A percentile compares a stretch with the other conserved stretches of the same genome.
Evolutionary conservation across 768 basidiomycete species (phyloP).

Genomic region (Naematelia aurantialba): DNA sequence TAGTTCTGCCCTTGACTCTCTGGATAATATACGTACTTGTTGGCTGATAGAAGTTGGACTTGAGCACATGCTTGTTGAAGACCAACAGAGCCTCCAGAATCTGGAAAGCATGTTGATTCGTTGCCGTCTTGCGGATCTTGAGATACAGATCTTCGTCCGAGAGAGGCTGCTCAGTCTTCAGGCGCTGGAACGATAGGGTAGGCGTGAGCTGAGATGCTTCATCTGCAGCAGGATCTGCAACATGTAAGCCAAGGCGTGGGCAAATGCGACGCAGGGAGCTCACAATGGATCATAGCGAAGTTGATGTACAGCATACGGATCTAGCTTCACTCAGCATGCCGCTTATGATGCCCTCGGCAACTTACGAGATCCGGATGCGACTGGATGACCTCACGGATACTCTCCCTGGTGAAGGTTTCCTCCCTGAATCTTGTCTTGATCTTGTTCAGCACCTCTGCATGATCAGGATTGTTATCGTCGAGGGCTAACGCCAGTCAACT

Average conservation of each 20-base stretch:
- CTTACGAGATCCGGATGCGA: constrained; percentile 79
- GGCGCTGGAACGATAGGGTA: constrained; percentile 91
- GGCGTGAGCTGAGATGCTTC: constrained; percentile 61
- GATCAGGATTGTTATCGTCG: constrained; percentile 80
- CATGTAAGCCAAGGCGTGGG: background rate
- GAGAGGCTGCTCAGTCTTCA: constrained; percentile 79
- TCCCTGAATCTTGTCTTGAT: constrained; percentile 96
- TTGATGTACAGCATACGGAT: constrained; percentile 78
- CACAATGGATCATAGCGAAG: constrained; percentile 87
- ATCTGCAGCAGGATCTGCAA: constrained; percentile 45
- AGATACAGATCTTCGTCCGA: constrained; percentile 78
- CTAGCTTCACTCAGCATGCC: constrained; percentile 49
- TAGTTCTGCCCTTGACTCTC: background rate
- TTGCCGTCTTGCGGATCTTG: constrained; percentile 76
- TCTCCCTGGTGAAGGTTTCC: constrained; percentile 95
- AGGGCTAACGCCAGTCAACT: constrained; percentile 56
- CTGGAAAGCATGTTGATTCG: constrained; percentile 87
- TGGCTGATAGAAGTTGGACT: constrained; percentile 98
- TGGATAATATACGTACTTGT: constrained; percentile 56
- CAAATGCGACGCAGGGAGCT: background rate
- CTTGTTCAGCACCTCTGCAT: constrained; percentile 87
- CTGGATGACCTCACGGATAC: constrained; percentile 82
- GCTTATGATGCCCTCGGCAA: background rate
- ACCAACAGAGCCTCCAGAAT: constrained; percentile 90
- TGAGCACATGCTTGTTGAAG: constrained; percentile 93